phyloP scores from a whole-genome alignment of 2,329 filamentous ascomycete species.

The Thielaviopsis musarum region DNA sequence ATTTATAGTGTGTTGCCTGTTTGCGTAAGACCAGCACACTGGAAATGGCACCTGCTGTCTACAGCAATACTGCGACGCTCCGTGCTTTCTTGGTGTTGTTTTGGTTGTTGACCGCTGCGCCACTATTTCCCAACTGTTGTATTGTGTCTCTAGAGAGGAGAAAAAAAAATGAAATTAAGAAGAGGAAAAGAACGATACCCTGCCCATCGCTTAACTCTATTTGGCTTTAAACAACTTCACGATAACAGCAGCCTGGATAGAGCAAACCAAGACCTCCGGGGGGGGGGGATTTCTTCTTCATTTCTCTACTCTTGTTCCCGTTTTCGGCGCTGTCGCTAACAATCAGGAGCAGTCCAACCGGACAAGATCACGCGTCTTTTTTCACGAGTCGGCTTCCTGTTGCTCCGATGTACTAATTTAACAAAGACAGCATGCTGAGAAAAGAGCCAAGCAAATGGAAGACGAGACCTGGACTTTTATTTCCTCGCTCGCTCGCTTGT shows the following conservation, averaged over 20 bases:
- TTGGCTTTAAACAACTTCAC: neutral
- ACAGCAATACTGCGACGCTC: neutral
- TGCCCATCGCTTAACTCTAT: neutral
- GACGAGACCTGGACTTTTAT: too few relatives aligned
- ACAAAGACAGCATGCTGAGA: too few relatives aligned
- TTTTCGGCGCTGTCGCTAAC: neutral
- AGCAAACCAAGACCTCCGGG: too few relatives aligned
- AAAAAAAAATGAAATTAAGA: neutral
- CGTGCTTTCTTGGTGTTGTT: neutral
- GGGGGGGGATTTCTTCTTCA: too few relatives aligned
- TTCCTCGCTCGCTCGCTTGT: too few relatives aligned
- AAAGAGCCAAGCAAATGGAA: too few relatives aligned
- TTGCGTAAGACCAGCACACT: neutral
- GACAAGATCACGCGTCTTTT: too few relatives aligned
- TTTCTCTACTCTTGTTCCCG: neutral
- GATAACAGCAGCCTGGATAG: neutral
- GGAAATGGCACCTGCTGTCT: neutral
- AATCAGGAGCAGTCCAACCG: too few relatives aligned
- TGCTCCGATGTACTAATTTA: too few relatives aligned
- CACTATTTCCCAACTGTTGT: neutral
- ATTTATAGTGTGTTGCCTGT: neutral
- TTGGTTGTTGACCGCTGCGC: neutral
- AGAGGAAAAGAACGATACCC: neutral
- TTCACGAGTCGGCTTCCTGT: too few relatives aligned
- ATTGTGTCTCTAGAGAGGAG: too few relatives aligned